phyloP scores from a whole-genome alignment of 148 eudicot genomes.

The Heliamphora exappendiculata region DNA sequence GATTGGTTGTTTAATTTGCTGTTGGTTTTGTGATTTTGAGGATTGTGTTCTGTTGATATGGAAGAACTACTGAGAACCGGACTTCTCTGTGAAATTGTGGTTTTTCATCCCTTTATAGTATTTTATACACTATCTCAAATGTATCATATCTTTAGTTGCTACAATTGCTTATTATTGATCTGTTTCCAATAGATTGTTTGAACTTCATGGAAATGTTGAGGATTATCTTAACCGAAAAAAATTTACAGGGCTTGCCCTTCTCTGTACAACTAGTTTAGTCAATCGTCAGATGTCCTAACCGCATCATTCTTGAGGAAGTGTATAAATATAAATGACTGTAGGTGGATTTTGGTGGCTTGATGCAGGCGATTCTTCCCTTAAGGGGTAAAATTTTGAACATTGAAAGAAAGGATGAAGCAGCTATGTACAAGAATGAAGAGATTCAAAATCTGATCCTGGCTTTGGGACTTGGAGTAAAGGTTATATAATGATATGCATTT shows the following conservation, averaged over 20 bases:
- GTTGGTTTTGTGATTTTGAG: too few species aligned
- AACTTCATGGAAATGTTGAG: not conserved
- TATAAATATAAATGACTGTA: not conserved
- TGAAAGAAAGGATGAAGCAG: constrained; percentile 89
- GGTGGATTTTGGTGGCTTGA: constrained; percentile 9
- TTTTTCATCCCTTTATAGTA: too few species aligned
- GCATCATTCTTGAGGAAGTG: not conserved
- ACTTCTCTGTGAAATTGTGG: not conserved
- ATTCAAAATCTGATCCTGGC: constrained; percentile 90
- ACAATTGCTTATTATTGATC: not conserved
- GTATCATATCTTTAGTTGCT: too few species aligned
- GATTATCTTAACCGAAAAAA: not conserved
- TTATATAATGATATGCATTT: constrained; percentile 8
- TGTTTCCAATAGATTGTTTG: too few species aligned
- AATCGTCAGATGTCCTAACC: not conserved
- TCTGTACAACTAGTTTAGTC: not conserved
- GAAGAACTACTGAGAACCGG: not conserved
- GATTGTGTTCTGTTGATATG: not conserved
- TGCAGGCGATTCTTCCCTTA: constrained; percentile 93
- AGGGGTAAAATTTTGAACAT: constrained; percentile 93
- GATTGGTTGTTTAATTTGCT: too few species aligned
- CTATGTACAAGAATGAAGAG: constrained; percentile 96
- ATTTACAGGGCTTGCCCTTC: not conserved
- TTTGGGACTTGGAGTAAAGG: constrained; percentile 97
- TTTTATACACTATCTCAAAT: too few species aligned